phyloP scores from a whole-genome alignment of 1,139 yeast species.

The Sugiyamaella neomexicana region DNA sequence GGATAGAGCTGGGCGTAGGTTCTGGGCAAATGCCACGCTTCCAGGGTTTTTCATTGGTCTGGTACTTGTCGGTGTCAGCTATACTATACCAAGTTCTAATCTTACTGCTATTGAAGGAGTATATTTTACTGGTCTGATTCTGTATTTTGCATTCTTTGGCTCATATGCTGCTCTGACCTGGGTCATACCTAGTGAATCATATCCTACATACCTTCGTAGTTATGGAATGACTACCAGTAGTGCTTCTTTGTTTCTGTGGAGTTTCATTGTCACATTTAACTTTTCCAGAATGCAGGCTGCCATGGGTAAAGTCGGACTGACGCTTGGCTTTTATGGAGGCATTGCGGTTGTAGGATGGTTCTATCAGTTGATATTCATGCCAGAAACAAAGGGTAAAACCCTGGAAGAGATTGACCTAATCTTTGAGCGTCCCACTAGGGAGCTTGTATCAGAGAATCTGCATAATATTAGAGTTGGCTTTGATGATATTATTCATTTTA shows the following conservation, averaged over 20 bases:
- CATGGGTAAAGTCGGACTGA: slow-evolving; percentile 58
- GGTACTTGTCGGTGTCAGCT: slow-evolving; percentile 57
- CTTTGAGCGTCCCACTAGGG: slow-evolving; percentile 34
- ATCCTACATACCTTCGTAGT: slow-evolving; percentile 52
- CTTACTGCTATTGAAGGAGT: slow-evolving; percentile 54
- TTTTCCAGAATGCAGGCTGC: slow-evolving; percentile 55
- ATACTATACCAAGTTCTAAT: slow-evolving; percentile 44
- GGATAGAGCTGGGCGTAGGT: slow-evolving; percentile 60
- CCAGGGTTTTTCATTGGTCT: slow-evolving; percentile 58
- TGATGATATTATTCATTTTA: slow-evolving; percentile 15
- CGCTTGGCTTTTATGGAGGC: slow-evolving; percentile 65
- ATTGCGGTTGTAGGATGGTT: slow-evolving; percentile 57
- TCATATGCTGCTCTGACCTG: slow-evolving; percentile 64
- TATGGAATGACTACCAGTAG: slow-evolving; percentile 56
- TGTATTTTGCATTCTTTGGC: slow-evolving; percentile 63
- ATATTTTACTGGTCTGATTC: slow-evolving; percentile 55
- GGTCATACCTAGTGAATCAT: slow-evolving; percentile 59
- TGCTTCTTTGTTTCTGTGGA: slow-evolving; percentile 55
- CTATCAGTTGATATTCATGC: slow-evolving; percentile 59
- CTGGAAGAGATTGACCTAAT: slow-evolving; percentile 68
- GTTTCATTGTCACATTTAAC: slow-evolving; percentile 62
- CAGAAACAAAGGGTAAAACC: slow-evolving; percentile 73
- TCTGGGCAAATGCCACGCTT: slow-evolving; percentile 42
- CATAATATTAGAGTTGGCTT: slow-evolving; percentile 12
- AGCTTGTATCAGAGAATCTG: slow-evolving; percentile 27